Evolutionary conservation across 2,329 filamentous ascomycete species (phyloP).

Genomic region (Bipolaris bicolor): DNA sequence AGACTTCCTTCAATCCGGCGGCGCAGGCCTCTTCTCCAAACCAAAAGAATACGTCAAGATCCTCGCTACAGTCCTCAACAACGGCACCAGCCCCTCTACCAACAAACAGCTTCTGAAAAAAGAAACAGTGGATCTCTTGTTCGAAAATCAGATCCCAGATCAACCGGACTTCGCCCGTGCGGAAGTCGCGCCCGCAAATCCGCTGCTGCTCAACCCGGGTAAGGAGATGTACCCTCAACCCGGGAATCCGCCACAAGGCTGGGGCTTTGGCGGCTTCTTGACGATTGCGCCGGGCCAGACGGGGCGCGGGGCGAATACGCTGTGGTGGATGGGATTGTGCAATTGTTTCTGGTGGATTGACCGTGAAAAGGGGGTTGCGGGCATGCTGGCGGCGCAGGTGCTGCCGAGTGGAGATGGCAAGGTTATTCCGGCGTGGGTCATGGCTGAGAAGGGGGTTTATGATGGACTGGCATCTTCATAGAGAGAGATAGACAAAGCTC

Average conservation of each 20-base stretch:
- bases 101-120: slow-evolving; percentile 60
- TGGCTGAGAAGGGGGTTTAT: slow-evolving; percentile 47
- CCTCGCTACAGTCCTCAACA: slow-evolving; percentile 67
- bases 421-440: slow-evolving; percentile 43
- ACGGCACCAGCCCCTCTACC: slow-evolving; percentile 65
- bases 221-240: slow-evolving; percentile 58
- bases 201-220: slow-evolving; percentile 55
- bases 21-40: slow-evolving; percentile 65
- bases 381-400: slow-evolving; percentile 20
- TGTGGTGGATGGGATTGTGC: slow-evolving; percentile 64
- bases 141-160: slow-evolving; percentile 65
- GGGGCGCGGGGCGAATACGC: slow-evolving; percentile 60
- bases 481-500: neutral
- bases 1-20: slow-evolving; percentile 63
- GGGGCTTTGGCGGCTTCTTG: slow-evolving; percentile 67
- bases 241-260: slow-evolving; percentile 65
- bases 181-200: slow-evolving; percentile 55
- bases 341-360: slow-evolving; percentile 70
- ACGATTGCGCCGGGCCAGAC: slow-evolving; percentile 55
- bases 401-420: slow-evolving; percentile 46
- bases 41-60: slow-evolving; percentile 67
- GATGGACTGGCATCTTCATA: slow-evolving; percentile 32
- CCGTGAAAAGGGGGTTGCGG: slow-evolving; percentile 62
- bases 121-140: slow-evolving; percentile 68
- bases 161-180: slow-evolving; percentile 58